A percentile compares a stretch with the other conserved stretches of the same genome.
phyloP scores from a whole-genome alignment of 2,329 filamentous ascomycete genomes.

The Arthrobotrys pseudoclavata region DNA sequence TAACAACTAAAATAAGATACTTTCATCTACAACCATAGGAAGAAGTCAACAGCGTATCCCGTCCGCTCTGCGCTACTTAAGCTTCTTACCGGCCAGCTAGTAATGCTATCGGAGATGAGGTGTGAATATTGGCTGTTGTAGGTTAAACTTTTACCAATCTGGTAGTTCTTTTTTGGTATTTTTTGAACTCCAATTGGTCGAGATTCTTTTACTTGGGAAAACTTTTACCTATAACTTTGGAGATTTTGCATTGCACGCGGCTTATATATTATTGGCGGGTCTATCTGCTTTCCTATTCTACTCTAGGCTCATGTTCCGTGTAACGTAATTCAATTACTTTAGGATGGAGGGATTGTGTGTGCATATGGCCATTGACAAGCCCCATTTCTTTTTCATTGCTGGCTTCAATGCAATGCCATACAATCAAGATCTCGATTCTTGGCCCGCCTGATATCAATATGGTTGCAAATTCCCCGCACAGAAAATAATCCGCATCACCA shows the following conservation, averaged over 20 bases:
- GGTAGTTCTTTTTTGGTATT: constrained; percentile 4
- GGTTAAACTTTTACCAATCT: constrained; percentile 13
- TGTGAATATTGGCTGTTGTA: constrained; percentile 40
- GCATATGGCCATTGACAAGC: background rate
- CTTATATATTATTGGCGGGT: background rate
- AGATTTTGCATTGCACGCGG: no score
- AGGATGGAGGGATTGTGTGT: background rate
- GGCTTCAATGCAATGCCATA: constrained; percentile 1
- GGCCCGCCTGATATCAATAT: background rate
- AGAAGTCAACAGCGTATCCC: constrained; percentile 40
- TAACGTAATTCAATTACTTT: background rate
- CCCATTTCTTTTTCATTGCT: background rate
- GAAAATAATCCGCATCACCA: background rate
- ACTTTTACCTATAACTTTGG: no score
- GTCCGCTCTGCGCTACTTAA: constrained; percentile 47
- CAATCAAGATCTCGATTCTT: no score
- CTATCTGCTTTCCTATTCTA: background rate
- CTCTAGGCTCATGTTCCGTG: background rate
- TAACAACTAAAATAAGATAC: background rate
- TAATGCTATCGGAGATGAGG: constrained; percentile 36
- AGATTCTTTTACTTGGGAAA: background rate
- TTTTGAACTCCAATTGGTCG: background rate
- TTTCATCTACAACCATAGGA: constrained; percentile 41
- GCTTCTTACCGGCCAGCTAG: constrained; percentile 39
- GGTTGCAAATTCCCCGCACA: background rate